These are phyloP conservation scores for Insectozyma bohioensis DNA, from an alignment of 1,139 yeast genomes.

Conservation along the genomic window DNA sequence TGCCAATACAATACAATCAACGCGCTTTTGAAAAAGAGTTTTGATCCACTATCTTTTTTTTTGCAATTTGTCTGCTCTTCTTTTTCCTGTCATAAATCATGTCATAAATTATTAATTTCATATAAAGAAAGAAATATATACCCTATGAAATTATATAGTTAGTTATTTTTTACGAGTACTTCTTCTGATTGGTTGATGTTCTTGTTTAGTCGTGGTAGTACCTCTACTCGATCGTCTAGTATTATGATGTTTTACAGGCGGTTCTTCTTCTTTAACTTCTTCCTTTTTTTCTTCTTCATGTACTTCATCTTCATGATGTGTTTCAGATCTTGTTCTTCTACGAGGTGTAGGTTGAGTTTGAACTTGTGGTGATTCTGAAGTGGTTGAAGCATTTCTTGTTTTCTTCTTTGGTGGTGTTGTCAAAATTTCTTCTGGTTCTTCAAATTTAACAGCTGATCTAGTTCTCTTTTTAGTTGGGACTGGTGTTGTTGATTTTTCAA, in stretches of 20 bases:
- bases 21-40: too few relatives aligned
- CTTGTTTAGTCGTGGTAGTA: conserved; percentile 13
- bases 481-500: conserved; percentile 13
- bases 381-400: conserved; percentile 9
- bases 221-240: conserved; percentile 28
- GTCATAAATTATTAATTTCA: too few relatives aligned
- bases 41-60: too few relatives aligned
- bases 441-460: conserved; percentile 25
- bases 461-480: conserved; percentile 27
- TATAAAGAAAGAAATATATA: too few relatives aligned
- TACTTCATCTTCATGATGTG: conserved; percentile 21
- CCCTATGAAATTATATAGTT: too few relatives aligned
- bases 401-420: conserved; percentile 15
- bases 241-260: conserved; percentile 12
- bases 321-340: conserved; percentile 29
- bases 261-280: conserved; percentile 8
- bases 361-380: conserved; percentile 14
- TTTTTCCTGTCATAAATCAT: too few relatives aligned
- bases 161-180: conserved; percentile 27
- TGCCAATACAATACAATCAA: neutral
- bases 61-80: too few relatives aligned
- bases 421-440: conserved; percentile 15
- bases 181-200: conserved; percentile 22
- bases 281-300: conserved; percentile 9
- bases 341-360: conserved; percentile 17